Evolutionary conservation across 208 protist species (phyloP).

Genomic region (Leishmania turanica): DNA sequence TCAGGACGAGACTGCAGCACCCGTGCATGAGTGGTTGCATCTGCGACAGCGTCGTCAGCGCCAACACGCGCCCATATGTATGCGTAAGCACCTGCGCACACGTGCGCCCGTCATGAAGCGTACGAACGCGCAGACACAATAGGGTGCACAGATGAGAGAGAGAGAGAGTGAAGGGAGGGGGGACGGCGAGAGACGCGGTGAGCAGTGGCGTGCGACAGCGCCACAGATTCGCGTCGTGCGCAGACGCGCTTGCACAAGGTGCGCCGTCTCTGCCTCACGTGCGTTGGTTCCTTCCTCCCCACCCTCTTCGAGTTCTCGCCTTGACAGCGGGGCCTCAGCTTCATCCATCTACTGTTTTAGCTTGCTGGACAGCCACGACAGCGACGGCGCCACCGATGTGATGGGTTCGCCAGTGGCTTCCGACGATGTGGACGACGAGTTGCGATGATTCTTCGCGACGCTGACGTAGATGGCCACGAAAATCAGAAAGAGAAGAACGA

Average conservation of each 20-base stretch:
- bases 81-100: neutral
- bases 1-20: neutral
- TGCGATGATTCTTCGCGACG: slow-evolving; percentile 30
- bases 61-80: neutral
- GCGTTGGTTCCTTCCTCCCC: too few species aligned
- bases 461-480: slow-evolving; percentile 67
- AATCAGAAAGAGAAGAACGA: slow-evolving; percentile 64
- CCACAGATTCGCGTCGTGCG: neutral
- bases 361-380: neutral
- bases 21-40: neutral
- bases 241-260: neutral
- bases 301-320: neutral
- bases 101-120: neutral
- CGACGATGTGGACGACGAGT: slow-evolving; percentile 22
- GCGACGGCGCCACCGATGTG: slow-evolving; percentile 20
- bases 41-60: neutral
- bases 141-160: neutral
- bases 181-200: neutral
- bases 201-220: neutral
- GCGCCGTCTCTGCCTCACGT: neutral
- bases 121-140: neutral
- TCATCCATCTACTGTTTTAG: neutral
- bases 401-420: slow-evolving; percentile 37
- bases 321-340: neutral
- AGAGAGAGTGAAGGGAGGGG: neutral